Conservation (phyloP, 768 basidiomycete genomes). For the Tulasnella sp. region DNA sequence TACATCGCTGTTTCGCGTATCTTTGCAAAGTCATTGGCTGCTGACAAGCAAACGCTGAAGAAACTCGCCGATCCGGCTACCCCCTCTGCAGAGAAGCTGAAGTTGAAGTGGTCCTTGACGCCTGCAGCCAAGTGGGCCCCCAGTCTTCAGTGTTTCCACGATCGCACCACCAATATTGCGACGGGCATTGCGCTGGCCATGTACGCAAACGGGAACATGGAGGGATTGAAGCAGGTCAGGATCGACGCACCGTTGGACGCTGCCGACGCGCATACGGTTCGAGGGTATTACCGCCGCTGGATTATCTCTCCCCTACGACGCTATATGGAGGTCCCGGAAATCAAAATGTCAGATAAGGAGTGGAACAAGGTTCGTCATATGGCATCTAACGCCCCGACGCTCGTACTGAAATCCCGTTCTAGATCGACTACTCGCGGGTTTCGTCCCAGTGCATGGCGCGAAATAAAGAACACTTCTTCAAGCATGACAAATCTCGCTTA, state of each 20-base stretch:
- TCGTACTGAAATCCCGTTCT: constrained; percentile 31
- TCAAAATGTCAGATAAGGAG: constrained; percentile 46
- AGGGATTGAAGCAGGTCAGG: constrained; percentile 12
- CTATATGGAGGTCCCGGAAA: constrained; percentile 38
- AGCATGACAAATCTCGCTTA: constrained; percentile 49
- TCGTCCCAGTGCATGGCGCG: constrained; percentile 49
- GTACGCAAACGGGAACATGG: constrained; percentile 27
- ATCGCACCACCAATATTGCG: constrained; percentile 49
- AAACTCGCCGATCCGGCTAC: constrained; percentile 27
- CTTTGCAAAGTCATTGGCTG: constrained; percentile 40
- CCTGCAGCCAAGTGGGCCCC: constrained; percentile 65
- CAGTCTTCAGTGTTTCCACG: constrained; percentile 44
- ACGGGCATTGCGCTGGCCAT: constrained; percentile 50
- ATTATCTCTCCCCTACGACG: constrained; percentile 46
- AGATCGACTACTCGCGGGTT: constrained; percentile 47
- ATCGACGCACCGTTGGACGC: constrained; percentile 19
- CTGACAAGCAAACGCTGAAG: constrained; percentile 36
- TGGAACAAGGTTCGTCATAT: constrained; percentile 19
- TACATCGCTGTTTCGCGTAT: constrained; percentile 51
- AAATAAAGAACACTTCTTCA: constrained; percentile 42
- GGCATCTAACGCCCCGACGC: no score
- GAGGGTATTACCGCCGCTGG: constrained; percentile 47
- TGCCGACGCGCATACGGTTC: constrained; percentile 33
- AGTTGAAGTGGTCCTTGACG: constrained; percentile 10
- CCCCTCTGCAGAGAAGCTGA: constrained; percentile 15